Base-by-base conservation (phyloP, 768 basidiomycete species). In the Sporobolomyces phaffii region DNA sequence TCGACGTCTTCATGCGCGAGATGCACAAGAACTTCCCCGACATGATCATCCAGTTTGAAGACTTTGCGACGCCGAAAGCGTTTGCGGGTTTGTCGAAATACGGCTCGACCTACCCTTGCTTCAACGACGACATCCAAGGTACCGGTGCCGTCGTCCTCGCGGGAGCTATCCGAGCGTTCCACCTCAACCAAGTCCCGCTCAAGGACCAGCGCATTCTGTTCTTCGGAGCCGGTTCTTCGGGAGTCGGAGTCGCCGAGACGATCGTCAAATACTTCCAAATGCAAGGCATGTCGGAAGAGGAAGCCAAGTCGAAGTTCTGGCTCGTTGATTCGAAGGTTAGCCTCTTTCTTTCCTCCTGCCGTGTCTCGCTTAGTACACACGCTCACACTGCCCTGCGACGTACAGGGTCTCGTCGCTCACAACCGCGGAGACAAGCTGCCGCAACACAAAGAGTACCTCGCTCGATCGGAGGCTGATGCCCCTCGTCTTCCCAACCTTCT, bases 1-100 rank as follows among this genome's bases (percentile, higher is more conserved):
- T 96, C 87, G 90, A 92, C 74, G 88, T 90, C 76, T 92, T 96
- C 79, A 91, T 96, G 89, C 75, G 80, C 44, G 90, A 89, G 77
- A 89, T 93, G 82, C 79, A 82, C 22, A 75, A 76, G 44, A 68
- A 29, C 28, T 72, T 72, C 66, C 70, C 70, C 24, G 68, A 72
- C 40, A 72, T 72, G 64, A 65, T 72, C 62, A 65, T 73, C 45
- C 64, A 66, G 26, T 72, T 68, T 54, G 68, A 90, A 85, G 91
- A 96, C 80, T 96, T 92, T 80, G 86, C 89, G 36, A 91, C 90
- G 3, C 88, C 94, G 68, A 86, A 91, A 68, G 92, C 92, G 1
- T 96, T 96, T 81, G 80, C 83, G 59, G 92, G 89, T 78, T 85
- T 94, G 34, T 83, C 86, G 44, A 81, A 84, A 45, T 91, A 87